Base-by-base conservation (phyloP, 768 basidiomycete species). In the Coprinellus aureogranulatus region DNA sequence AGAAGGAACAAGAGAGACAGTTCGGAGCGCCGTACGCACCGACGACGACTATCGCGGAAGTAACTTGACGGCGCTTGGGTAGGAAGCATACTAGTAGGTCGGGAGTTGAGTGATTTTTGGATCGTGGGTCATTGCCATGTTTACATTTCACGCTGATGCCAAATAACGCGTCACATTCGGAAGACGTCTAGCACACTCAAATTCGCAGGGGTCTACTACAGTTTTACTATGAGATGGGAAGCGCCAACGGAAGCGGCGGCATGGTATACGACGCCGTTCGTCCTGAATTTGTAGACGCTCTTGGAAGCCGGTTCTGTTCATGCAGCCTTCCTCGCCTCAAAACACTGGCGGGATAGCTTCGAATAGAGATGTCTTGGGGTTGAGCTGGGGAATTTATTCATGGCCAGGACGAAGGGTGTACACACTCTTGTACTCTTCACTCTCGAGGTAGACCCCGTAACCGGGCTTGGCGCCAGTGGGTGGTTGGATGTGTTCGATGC, bases 291-390 rank as follows among this genome's bases (percentile, higher is more conserved):
- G 72, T 98, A 92, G 8, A 87, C 82, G 53, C 75, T 82, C 68
- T 89, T 88, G 16, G 90, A 91, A 37, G 69, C 77, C 5, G 93
- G 88, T 69, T 97, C 87, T 53, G 98, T 76, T 96, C 97, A 98
- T 9, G 92, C 94, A 25, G 95, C 96, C 64, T 95, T 93, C 61
- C 75, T 82, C 16, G 84, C 84, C 54, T 94, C 89, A 4, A 98
- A 99, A 97, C 20, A 88, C 92, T 87, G 94, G 94, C 68, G 97
- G 97, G 50, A 99, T 85, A 0, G 94, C 89, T 76, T 99, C 97
- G 30, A 98, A 90, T 76, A 98, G 98, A 79, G 97, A 98, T 77
- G 98, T 99, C n/a, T n/a, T n/a, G 12, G 97, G 97, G 72, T 98
- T 98, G 57, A 99, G n/a, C n/a, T n/a, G n/a, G n/a, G n/a, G n/a